Percentiles rank a stretch among this genome's conserved stretches.
phyloP scores from a whole-genome alignment of 2,329 filamentous ascomycete genomes.

The Xylariaceae sp. region DNA sequence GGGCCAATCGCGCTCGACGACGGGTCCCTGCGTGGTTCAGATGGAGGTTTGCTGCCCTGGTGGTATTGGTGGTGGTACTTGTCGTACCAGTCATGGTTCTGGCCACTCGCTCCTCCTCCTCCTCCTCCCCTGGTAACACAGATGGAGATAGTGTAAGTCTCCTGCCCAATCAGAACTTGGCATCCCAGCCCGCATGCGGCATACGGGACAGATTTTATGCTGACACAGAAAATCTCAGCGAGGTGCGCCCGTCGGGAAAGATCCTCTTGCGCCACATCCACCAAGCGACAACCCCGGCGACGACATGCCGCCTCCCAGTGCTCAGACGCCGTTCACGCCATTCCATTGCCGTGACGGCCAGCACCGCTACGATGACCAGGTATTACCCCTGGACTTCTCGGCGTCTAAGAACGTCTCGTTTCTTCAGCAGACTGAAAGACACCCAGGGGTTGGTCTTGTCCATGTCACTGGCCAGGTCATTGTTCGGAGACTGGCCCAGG shows the following conservation, averaged over 20 bases:
- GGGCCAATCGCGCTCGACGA: conserved; percentile 24
- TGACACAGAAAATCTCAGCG: conserved; percentile 21
- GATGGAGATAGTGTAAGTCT: too few relatives aligned
- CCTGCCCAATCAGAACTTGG: too few relatives aligned
- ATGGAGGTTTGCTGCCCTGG: conserved; percentile 27
- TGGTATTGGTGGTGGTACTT: conserved; percentile 27
- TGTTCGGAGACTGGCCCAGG: conserved; percentile 34
- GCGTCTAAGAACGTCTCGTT: conserved; percentile 32
- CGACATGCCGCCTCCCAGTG: conserved; percentile 10
- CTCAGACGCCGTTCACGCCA: conserved; percentile 17
- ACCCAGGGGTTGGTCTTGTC: conserved; percentile 28
- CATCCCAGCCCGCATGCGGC: background rate
- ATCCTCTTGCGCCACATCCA: conserved; percentile 13
- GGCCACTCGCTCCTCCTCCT: conserved; percentile 18
- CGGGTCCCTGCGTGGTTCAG: conserved; percentile 27
- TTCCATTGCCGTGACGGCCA: conserved; percentile 21
- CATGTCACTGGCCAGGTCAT: conserved; percentile 42
- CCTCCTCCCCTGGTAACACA: too few relatives aligned
- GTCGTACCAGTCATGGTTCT: conserved; percentile 30
- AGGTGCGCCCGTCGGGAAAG: conserved; percentile 14
- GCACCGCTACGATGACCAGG: conserved; percentile 28
- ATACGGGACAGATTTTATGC: conserved; percentile 1
- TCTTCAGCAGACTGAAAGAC: conserved; percentile 35
- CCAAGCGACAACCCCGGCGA: too few relatives aligned
- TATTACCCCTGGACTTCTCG: conserved; percentile 33